Evolutionary conservation across 2,329 filamentous ascomycete genomes (phyloP), one percentile per base, ranked within the genome.

Genomic region (Verticillium tricorpus): DNA sequence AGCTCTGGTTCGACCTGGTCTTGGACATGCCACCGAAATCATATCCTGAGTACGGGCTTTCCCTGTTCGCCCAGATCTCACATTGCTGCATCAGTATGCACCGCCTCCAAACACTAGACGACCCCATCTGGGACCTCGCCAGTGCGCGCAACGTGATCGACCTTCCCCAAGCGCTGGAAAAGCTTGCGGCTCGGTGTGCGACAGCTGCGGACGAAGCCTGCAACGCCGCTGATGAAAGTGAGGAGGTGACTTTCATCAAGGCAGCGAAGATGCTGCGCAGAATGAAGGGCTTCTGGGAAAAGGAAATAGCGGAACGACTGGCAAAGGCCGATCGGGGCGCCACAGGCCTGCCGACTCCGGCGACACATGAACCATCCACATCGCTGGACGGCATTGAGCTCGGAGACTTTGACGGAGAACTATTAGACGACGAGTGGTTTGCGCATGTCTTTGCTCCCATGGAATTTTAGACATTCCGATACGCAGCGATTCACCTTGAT

Each of bases 121-220:
- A 78, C 56, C 72, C 75, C 2, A 67, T 69, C 0, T 79, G 77
- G 76, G 75, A 78, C 67, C 70, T 75, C 1, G 64, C 66, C 11
- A 69, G 68, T 17, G 70, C 74, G 5, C 67, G 69, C 14, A 64
- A 66, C 50, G 68, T 68, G 5, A 59, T 78, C n/a, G 73, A 77
- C 57, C 62, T 78, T 19, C 62, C 77, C 5, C 62, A 64, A n/a
- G 64, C 75, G 22, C 64, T 70, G 35, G 66, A 69, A 34, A 67
- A 66, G 17, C 65, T 74, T 32, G 64, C 64, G 1, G 64, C 65
- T 22, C 54, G 63, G 2, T 62, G 63, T 15, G 40, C 22, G 35
- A 6, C 55, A 9, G 63, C 60, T 14, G 54, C 57, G 50, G 40
- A 8, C 55, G 57, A 56, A 39, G 63, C 58, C 25, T 57, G 54